phyloP scores from a whole-genome alignment of 177 flowering plant species.

The Vitis hybrid region DNA sequence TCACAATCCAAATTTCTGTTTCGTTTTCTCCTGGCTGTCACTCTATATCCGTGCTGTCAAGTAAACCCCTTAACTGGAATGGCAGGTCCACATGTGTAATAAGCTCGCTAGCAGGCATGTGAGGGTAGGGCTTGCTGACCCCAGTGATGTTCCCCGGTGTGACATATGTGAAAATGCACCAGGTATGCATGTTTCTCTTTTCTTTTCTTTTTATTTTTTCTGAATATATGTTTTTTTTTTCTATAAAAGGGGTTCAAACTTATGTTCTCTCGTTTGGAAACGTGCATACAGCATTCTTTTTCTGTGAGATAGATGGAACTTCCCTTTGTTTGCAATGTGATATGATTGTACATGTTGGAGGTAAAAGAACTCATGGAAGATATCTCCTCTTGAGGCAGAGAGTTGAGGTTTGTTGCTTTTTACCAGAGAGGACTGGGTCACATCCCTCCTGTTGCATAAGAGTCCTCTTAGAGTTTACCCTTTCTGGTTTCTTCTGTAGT shows the following conservation, averaged over 20 bases:
- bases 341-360: conserved; percentile 94
- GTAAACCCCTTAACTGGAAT: conserved; percentile 15
- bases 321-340: conserved; percentile 97
- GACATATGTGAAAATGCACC: conserved; percentile 97
- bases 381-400: conserved; percentile 82
- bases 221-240: background rate
- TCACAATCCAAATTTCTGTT: background rate
- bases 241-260: background rate
- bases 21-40: background rate
- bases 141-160: conserved; percentile 78
- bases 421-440: background rate
- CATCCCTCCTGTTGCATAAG: background rate
- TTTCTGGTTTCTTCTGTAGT: conserved; percentile 45
- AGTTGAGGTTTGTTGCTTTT: conserved; percentile 66
- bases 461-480: conserved; percentile 1
- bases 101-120: conserved; percentile 94
- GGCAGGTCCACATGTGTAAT: conserved; percentile 94
- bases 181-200: conserved; percentile 40
- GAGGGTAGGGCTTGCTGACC: conserved; percentile 78
- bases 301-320: conserved; percentile 89
- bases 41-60: background rate
- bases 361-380: conserved; percentile 91
- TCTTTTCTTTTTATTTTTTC: background rate
- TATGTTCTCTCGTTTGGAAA: conserved; percentile 14
- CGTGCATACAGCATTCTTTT: conserved; percentile 76